These are phyloP conservation scores for Ceriops tagal DNA, from an alignment of 345 rosid species.

Conservation along the genomic window DNA sequence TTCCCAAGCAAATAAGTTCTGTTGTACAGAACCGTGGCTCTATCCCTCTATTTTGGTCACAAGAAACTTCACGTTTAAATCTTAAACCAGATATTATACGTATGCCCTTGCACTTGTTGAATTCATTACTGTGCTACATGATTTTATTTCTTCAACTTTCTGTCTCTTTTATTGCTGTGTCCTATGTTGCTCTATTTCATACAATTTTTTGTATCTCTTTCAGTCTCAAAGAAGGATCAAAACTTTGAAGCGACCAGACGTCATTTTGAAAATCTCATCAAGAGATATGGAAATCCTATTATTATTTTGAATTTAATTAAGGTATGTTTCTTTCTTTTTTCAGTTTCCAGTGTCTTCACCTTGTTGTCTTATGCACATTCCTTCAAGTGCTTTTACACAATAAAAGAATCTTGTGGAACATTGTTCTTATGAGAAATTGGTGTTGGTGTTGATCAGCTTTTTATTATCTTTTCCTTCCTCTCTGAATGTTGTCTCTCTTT, in stretches of 20 bases:
- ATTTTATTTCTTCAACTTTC: conserved; percentile 18
- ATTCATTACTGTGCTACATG: neutral
- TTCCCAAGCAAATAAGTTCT: conserved; percentile 77
- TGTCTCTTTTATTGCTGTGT: neutral
- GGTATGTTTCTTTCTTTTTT: conserved; percentile 40
- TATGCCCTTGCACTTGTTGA: conserved; percentile 38
- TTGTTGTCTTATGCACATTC: neutral
- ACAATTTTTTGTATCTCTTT: neutral
- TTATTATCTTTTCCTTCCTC: conserved; percentile 10
- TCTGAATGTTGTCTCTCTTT: conserved; percentile 5
- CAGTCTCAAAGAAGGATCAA: conserved; percentile 90
- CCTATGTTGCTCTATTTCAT: too few species aligned
- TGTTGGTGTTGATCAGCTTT: neutral
- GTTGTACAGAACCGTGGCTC: conserved; percentile 99
- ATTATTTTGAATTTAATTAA: conserved; percentile 92
- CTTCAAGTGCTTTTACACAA: neutral
- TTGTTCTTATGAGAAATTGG: neutral
- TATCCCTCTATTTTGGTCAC: conserved; percentile 98
- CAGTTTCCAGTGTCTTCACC: neutral
- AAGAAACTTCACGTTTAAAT: conserved; percentile 95
- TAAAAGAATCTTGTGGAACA: neutral
- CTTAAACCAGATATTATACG: conserved; percentile 91
- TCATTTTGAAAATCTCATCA: conserved; percentile 86
- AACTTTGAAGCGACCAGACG: conserved; percentile 87
- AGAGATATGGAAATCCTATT: conserved; percentile 92